These are phyloP conservation scores for Luffa acutangula DNA, from an alignment of 306 rosid species.

Conservation along the genomic window DNA sequence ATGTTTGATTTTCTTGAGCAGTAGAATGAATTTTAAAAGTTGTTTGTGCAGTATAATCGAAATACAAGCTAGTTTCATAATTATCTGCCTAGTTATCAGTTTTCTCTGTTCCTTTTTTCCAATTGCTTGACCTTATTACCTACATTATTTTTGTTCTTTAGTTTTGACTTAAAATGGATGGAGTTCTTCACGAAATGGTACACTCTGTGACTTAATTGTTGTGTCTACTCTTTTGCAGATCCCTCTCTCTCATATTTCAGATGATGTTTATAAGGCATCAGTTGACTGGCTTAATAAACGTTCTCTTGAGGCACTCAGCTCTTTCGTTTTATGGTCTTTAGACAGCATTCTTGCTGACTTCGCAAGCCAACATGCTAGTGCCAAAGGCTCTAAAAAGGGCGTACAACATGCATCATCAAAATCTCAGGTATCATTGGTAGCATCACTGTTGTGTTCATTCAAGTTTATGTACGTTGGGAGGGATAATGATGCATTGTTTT, in stretches of 20 bases:
- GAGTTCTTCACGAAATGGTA: not conserved
- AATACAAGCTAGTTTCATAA: not conserved
- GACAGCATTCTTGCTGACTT: slow-evolving; percentile 69
- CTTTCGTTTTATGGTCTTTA: slow-evolving; percentile 53
- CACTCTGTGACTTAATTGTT: not conserved
- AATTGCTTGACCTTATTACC: not conserved
- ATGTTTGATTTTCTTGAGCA: not conserved
- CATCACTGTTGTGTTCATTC: not conserved
- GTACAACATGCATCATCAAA: slow-evolving; percentile 55
- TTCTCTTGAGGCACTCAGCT: slow-evolving; percentile 50
- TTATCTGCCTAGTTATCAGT: not conserved
- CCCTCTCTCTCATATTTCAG: slow-evolving; percentile 68
- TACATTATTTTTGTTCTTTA: not conserved
- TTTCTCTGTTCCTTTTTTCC: not conserved
- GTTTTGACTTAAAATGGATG: not conserved
- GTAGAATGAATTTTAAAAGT: not conserved
- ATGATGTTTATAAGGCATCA: slow-evolving; percentile 62
- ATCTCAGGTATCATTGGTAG: slow-evolving; percentile 50
- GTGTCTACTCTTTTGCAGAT: slow-evolving; percentile 30
- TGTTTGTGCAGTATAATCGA: not conserved
- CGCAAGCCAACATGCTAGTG: slow-evolving; percentile 41
- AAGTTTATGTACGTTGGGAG: not conserved
- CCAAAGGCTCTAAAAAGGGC: slow-evolving; percentile 65
- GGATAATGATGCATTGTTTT: not conserved
- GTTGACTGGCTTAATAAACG: slow-evolving; percentile 62